A percentile compares a stretch with the other conserved stretches of the same genome.
phyloP scores from a whole-genome alignment of 2,329 filamentous ascomycete genomes.

The Achaetomium macrosporum region DNA sequence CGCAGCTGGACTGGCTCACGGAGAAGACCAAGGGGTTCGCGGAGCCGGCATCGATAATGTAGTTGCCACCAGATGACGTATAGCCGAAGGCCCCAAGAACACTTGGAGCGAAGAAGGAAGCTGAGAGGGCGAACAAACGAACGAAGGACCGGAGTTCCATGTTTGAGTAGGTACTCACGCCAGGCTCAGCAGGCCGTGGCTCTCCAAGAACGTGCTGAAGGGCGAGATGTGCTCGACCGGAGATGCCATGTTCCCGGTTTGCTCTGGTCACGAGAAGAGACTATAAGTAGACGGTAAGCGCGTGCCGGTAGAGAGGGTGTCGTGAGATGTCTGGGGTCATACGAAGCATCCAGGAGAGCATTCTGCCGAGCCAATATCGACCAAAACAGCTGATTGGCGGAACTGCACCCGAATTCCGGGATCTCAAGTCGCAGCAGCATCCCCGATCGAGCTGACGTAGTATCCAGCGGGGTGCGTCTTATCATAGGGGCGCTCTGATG shows the following conservation, averaged over 20 bases:
- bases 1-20: conserved; percentile 49
- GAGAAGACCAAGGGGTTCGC: conserved; percentile 45
- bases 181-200: neutral
- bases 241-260: neutral
- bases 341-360: neutral
- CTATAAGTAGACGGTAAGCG: neutral
- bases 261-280: neutral
- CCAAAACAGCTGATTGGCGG: conserved; percentile 19
- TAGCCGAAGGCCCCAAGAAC: conserved; percentile 39
- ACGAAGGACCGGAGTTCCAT: conserved; percentile 19
- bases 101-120: conserved; percentile 17
- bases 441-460: conserved; percentile 16
- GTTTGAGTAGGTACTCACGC: conserved; percentile 2
- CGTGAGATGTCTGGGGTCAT: too few species aligned
- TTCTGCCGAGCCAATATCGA: conserved; percentile 11
- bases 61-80: conserved; percentile 36
- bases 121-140: conserved; percentile 15
- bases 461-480: conserved; percentile 13
- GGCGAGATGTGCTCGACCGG: neutral
- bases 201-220: neutral
- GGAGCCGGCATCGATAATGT: conserved; percentile 43
- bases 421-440: neutral
- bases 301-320: too few species aligned
- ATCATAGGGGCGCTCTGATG: conserved; percentile 4
- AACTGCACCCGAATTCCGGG: conserved; percentile 6